phyloP scores from a whole-genome alignment of 495 filamentous ascomycete genomes.

The Penicillium chermesinum region DNA sequence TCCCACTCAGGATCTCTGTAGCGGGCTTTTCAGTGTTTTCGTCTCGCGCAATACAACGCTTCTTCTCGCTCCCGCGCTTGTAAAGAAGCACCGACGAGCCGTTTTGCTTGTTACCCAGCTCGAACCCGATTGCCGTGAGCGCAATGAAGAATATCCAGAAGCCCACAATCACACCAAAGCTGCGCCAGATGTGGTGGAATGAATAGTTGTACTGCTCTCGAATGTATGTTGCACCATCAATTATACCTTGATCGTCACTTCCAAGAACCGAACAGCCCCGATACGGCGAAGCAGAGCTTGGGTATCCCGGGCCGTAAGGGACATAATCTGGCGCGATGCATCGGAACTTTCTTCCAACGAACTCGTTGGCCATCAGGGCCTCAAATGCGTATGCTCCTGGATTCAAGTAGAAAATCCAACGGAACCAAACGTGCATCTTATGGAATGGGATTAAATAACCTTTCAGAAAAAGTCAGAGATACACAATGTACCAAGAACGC shows the following conservation, averaged over 20 bases:
- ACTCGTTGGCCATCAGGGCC: slow-evolving; percentile 87
- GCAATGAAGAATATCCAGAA: slow-evolving; percentile 69
- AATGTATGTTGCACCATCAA: slow-evolving; percentile 62
- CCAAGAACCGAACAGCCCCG: slow-evolving; percentile 71
- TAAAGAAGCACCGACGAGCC: slow-evolving; percentile 60
- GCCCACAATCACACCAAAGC: slow-evolving; percentile 72
- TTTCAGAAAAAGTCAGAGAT: slow-evolving; percentile 57
- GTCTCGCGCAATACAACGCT: slow-evolving; percentile 23
- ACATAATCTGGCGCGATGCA: slow-evolving; percentile 64
- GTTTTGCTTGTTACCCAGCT: slow-evolving; percentile 56
- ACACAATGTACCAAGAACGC: slow-evolving; percentile 31
- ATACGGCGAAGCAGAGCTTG: slow-evolving; percentile 53
- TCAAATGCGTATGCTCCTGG: slow-evolving; percentile 86
- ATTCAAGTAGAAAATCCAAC: slow-evolving; percentile 87
- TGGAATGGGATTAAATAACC: slow-evolving; percentile 79
- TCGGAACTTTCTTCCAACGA: slow-evolving; percentile 69
- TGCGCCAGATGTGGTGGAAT: slow-evolving; percentile 63
- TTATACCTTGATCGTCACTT: slow-evolving; percentile 48
- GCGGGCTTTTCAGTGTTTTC: slow-evolving; percentile 9
- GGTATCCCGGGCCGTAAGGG: slow-evolving; percentile 55
- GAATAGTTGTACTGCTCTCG: slow-evolving; percentile 59
- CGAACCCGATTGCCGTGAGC: slow-evolving; percentile 60
- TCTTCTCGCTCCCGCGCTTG: slow-evolving; percentile 48
- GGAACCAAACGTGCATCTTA: slow-evolving; percentile 75
- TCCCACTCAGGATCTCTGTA: slow-evolving; percentile 15